Conservation (phyloP, 768 basidiomycete species). For the Naganishia onofrii region DNA sequence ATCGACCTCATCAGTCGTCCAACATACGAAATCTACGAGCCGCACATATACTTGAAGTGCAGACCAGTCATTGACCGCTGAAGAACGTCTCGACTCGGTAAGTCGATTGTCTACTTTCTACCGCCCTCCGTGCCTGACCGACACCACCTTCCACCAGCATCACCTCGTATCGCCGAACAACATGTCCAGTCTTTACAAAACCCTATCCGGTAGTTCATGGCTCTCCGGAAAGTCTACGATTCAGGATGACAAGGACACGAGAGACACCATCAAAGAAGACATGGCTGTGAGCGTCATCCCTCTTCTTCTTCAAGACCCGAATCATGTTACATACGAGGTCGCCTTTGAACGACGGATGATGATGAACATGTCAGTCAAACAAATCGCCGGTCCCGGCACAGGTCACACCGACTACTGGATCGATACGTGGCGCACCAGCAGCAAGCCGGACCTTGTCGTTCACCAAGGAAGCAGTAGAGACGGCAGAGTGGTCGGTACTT, state of each 20-base stretch:
- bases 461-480: neutral
- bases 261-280: neutral
- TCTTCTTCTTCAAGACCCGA: neutral
- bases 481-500: neutral
- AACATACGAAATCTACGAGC: no score
- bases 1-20: no score
- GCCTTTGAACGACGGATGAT: neutral
- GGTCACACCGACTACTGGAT: neutral
- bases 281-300: neutral
- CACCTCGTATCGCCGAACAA: neutral
- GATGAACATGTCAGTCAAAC: slow-evolving; percentile 3
- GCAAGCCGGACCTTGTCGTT: neutral
- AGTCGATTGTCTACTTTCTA: no score
- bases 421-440: neutral
- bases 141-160: neutral
- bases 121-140: no score
- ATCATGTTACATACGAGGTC: neutral
- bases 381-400: neutral
- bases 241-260: neutral
- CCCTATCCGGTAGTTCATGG: neutral
- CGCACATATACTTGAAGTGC: no score
- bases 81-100: no score
- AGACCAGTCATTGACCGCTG: no score
- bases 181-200: neutral
- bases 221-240: neutral